A percentile compares a stretch with the other conserved stretches of the same genome.
Evolutionary conservation across 2,329 filamentous ascomycete genomes (phyloP).

Genomic region (Zarea fungicola): DNA sequence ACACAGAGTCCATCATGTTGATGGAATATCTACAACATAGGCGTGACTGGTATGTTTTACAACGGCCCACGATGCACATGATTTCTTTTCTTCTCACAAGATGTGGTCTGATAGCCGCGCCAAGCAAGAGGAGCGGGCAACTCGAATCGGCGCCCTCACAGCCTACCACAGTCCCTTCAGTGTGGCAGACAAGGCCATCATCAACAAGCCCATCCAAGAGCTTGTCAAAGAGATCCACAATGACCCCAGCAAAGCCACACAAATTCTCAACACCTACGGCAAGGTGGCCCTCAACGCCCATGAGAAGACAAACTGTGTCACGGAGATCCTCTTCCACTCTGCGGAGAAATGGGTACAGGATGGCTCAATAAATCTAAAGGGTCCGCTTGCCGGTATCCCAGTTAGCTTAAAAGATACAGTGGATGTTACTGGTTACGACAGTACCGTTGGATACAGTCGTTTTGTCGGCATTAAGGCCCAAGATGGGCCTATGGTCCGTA

Average conservation of each 20-base stretch:
- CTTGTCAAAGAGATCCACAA: constrained; percentile 74
- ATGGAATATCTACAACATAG: constrained; percentile 63
- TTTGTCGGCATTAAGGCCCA: constrained; percentile 56
- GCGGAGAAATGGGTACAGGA: constrained; percentile 66
- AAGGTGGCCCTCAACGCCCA: constrained; percentile 83
- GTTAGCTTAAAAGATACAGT: constrained; percentile 80
- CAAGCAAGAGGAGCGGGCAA: constrained; percentile 72
- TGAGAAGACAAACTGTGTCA: constrained; percentile 81
- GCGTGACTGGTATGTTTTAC: constrained; percentile 55
- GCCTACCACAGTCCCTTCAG: constrained; percentile 64
- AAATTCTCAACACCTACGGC: constrained; percentile 79
- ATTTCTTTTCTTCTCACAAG: no score
- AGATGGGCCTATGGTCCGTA: constrained; percentile 67
- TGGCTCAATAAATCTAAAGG: constrained; percentile 63
- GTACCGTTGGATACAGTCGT: constrained; percentile 72
- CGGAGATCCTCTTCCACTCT: constrained; percentile 75
- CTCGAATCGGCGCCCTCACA: constrained; percentile 62
- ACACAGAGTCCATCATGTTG: constrained; percentile 33
- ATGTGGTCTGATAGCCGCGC: constrained; percentile 50
- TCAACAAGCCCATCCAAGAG: constrained; percentile 69
- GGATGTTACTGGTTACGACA: constrained; percentile 76
- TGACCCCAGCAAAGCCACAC: constrained; percentile 57
- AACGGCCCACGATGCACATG: no score
- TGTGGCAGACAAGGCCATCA: constrained; percentile 57
- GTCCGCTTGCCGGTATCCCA: constrained; percentile 81